Evolutionary conservation across 176 grass and related monocot genomes (phyloP), one percentile per base, ranked within the genome.

Genomic region (Saccharum spontaneum): DNA sequence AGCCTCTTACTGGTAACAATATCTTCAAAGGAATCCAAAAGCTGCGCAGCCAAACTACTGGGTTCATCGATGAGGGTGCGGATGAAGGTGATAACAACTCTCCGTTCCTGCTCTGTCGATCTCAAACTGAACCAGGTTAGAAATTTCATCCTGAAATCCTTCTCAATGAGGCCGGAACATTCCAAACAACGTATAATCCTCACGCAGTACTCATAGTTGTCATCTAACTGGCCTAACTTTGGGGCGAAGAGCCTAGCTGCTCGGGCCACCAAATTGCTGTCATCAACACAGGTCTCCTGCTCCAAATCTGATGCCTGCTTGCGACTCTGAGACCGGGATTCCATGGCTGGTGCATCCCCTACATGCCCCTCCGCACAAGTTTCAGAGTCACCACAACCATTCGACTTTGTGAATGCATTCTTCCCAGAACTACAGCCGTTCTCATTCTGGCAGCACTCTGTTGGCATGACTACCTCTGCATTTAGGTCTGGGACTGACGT

Each of bases 41-140:
- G 89, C 70, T 97, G 94, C 18, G 75, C 89, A 45, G 94, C 91
- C 89, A 97, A 88, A 79, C 94, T 92, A 67, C 87, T 84, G n/a
- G 94, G 91, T 30, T 97, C 94, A 54, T 97, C 91, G 81, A 89
- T 68, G 39, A 97, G 69, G 20, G 87, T 94, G 11, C 68, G 94
- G 44, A 94, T 97, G 78, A 86, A 97, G 26, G 94, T 94, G 83
- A 97, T 77, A 26, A 97, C 94, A 34, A 97, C 91, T 63, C 94
- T 90, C 3, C 89, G 91, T 64, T 97, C 91, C 71, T 94, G 88
- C 66, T 94, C 89, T 0, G 87, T 88, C 1, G 94, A 97, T 80
- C 94, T 91, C 85, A 97, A 87, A 72, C 94, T 97, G 83, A 90
- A 97, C 94, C 94, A 97, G 39, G 94, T 97, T 77, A 97, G 78